Base-by-base conservation (phyloP, 2,329 filamentous ascomycete species). In the Talaromyces atroroseus region DNA sequence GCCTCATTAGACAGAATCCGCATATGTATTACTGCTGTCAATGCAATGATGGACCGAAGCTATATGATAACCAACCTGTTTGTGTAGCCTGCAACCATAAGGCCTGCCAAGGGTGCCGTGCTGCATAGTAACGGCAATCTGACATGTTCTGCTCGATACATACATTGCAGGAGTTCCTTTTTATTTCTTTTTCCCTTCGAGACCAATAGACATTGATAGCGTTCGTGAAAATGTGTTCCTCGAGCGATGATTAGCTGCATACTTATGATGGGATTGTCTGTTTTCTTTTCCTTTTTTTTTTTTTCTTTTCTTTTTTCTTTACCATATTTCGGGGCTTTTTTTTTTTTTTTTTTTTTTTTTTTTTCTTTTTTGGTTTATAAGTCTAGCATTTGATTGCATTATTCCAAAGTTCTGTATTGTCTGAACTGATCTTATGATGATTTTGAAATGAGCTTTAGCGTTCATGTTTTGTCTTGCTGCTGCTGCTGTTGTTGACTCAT, bases 11-110 rank as follows among this genome's bases (percentile, higher is more conserved):
- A 20, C 16, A 58, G 57, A 8, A 36, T 50, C 45, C 59, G 1
- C 65, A 63, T 10, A 59, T 71, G 59, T 75, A 72, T 47, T 64
- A 71, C 54, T 75, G 73, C 63, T 75, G 73, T 65, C 1, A 58
- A 4, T 75, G 73, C 58, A 40, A 63, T 1, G 72, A 75, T 44
- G 73, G 73, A 0, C 73, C 73, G 0, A 75, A 74, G 52, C 59
- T 72, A 40, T 74, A 61, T 59, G 62, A 68, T 11, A 45, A 58
- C 29, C 69, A 75, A 45, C 63, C 68, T 2, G 46, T 38, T 20
- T 75, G 73, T 52, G 61, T 72, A 2, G 55, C 40, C 0, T 75
- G 73, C 63, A 1, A 64, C 2, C 73, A 75, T 23, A 38, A 40
- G 14, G 63, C 60, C 24, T 75, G 73, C 64, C 0, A 2, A 5